Evolutionary conservation across 495 filamentous ascomycete species (phyloP).

Genomic region (Trichocladium antarcticum): DNA sequence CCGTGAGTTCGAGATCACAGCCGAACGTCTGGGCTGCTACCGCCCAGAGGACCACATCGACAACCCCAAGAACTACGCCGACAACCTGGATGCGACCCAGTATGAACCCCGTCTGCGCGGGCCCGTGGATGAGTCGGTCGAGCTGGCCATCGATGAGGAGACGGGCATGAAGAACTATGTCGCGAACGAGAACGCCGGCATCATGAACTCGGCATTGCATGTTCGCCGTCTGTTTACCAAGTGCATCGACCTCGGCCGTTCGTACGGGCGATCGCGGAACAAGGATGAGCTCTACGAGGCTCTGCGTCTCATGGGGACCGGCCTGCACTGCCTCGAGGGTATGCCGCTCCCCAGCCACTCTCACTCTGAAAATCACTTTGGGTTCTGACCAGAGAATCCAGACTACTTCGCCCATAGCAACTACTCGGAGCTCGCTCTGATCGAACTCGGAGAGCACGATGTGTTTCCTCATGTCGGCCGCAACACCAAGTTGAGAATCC

Average conservation of each 20-base stretch:
- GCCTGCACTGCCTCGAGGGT: constrained; percentile 77
- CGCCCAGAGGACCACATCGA: constrained; percentile 84
- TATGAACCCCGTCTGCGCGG: constrained; percentile 71
- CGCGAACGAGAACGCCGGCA: constrained; percentile 61
- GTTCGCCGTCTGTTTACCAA: constrained; percentile 60
- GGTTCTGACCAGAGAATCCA: constrained; percentile 8
- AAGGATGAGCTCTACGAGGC: constrained; percentile 75
- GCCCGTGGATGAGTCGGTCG: constrained; percentile 65
- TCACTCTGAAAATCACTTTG: not conserved
- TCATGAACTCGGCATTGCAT: constrained; percentile 64
- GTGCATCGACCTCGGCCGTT: constrained; percentile 62
- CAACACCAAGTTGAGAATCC: constrained; percentile 50
- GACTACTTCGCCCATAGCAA: constrained; percentile 90
- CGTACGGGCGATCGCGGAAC: constrained; percentile 48
- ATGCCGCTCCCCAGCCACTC: constrained; percentile 6
- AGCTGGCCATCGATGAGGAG: constrained; percentile 62
- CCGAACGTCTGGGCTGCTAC: constrained; percentile 78
- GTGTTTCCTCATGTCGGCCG: constrained; percentile 81
- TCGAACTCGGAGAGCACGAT: constrained; percentile 66
- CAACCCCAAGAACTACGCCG: constrained; percentile 64
- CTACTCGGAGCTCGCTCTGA: constrained; percentile 73
- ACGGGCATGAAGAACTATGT: constrained; percentile 91
- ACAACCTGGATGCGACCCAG: constrained; percentile 72
- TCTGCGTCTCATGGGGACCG: constrained; percentile 72
- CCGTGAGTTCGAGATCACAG: constrained; percentile 81